Base-by-base conservation (phyloP, 2,329 filamentous ascomycete species). In the Calonectria montana region DNA sequence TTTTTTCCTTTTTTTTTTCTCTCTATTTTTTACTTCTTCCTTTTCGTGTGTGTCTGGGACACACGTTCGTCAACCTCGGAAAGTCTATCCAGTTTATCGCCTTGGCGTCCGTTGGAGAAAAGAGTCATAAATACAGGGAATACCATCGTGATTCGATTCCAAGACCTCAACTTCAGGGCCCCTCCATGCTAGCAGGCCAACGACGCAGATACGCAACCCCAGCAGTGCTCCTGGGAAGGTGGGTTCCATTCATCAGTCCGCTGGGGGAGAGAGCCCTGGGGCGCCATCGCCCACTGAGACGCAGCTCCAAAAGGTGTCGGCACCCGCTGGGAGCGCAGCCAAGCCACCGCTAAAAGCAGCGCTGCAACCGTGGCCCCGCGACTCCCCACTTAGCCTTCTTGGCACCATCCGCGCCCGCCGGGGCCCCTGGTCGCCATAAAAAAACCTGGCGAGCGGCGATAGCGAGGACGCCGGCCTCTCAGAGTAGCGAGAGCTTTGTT, bases 321-420 rank as follows among this genome's bases (percentile, higher is more conserved):
- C 29, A 37, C 39, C 65, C 65, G 35, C 65, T 67, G 59, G 43
- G 48, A 43, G 39, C 67, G 21, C 63, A 43, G 65, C 65, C 50
- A 67, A 67, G 50, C 65, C 55, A 67, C 50, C 65, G n/a, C 69
- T 71, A 67, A 71, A 71, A 71, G 69, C 69, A 71, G 69, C 69
- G 64, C 63, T 71, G 65, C 69, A 75, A 70, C 69, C 59, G 71
- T 48, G 65, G 69, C 67, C 71, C 74, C 74, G 67, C 70, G 67
- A 25, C 43, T 43, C 75, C 73, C 77, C 76, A 74, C 72, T 77
- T 72, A 53, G 71, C 37, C 41, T 57, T 63, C 74, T 79, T 78
- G 73, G 77, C 75, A 70, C 67, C 45, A 69, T 57, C 74, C 69
- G 65, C 67, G n/a, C 41, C 41, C 70, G 35, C 61, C 53, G 61